phyloP scores from a whole-genome alignment of 176 grass and related monocot genomes.

The Musa acuminata region DNA sequence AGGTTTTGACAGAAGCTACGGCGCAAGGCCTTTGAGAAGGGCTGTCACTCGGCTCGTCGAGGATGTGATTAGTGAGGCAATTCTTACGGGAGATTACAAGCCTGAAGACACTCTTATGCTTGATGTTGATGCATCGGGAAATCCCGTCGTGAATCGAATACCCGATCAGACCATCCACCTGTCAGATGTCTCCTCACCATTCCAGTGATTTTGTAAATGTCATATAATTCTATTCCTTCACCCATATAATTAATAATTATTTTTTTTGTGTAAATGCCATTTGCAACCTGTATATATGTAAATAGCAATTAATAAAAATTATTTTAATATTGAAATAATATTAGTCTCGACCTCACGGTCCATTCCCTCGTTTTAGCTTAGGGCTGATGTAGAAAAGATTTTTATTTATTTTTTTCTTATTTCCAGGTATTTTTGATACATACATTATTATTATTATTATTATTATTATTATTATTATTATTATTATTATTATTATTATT shows the following conservation, averaged over 20 bases:
- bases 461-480: too few species aligned
- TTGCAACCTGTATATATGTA: conserved; percentile 24
- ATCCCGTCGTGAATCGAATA: conserved; percentile 38
- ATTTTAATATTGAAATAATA: too few species aligned
- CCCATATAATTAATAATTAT: conserved; percentile 34
- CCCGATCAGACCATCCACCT: conserved; percentile 42
- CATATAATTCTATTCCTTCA: conserved; percentile 27
- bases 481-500: too few species aligned
- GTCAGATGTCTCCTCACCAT: conserved; percentile 38
- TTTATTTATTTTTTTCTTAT: too few species aligned
- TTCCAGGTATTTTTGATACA: too few species aligned
- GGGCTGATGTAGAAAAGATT: too few species aligned
- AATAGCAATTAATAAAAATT: too few species aligned
- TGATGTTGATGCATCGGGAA: conserved; percentile 46
- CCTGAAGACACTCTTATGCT: conserved; percentile 66
- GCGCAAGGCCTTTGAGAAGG: conserved; percentile 66
- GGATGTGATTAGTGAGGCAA: conserved; percentile 72
- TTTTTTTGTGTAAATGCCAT: conserved; percentile 19
- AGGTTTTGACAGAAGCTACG: conserved; percentile 82
- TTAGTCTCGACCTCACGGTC: too few species aligned
- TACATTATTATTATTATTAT: too few species aligned
- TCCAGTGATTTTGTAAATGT: conserved; percentile 8
- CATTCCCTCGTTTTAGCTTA: too few species aligned
- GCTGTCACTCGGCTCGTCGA: conserved; percentile 71
- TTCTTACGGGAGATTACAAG: conserved; percentile 69